Evolutionary conservation across 305 asterid species (phyloP).

Genomic region (Ilex paraguariensis): DNA sequence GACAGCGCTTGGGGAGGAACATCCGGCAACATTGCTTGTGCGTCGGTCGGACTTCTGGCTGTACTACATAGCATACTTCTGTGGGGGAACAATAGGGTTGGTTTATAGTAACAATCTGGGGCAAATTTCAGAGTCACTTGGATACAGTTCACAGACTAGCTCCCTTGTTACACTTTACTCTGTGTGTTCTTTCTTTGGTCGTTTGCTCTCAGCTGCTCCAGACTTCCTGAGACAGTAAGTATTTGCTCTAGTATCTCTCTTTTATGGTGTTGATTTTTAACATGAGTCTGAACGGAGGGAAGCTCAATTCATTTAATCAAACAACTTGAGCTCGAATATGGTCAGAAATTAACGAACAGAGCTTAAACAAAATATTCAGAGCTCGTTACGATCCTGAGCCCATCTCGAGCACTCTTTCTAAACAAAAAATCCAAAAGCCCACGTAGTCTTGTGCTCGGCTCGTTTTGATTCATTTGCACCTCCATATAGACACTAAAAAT

Average conservation of each 20-base stretch:
- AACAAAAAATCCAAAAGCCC: too few relatives aligned
- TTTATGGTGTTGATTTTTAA: neutral
- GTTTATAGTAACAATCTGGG: conserved; percentile 68
- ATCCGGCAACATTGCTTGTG: conserved; percentile 34
- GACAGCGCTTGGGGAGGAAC: conserved; percentile 53
- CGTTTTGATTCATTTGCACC: too few relatives aligned
- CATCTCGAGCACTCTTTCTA: too few relatives aligned
- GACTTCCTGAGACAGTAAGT: conserved; percentile 46
- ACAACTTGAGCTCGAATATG: too few relatives aligned
- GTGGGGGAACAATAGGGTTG: conserved; percentile 62
- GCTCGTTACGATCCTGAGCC: too few relatives aligned
- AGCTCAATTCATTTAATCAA: too few relatives aligned
- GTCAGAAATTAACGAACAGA: too few relatives aligned
- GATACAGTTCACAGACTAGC: conserved; percentile 30
- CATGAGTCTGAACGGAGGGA: neutral
- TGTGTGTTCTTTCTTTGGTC: conserved; percentile 70
- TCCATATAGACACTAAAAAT: conserved; percentile 2
- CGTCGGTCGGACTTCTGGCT: conserved; percentile 57
- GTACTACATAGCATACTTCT: conserved; percentile 48
- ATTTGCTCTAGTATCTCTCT: neutral
- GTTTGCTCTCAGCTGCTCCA: conserved; percentile 51
- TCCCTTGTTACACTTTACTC: conserved; percentile 55
- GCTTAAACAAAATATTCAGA: too few relatives aligned
- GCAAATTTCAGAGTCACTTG: conserved; percentile 61
- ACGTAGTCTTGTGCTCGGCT: too few relatives aligned